These are phyloP conservation scores for Apiospora arundinis DNA, from an alignment of 2,329 filamentous ascomycete species.

Conservation along the genomic window DNA sequence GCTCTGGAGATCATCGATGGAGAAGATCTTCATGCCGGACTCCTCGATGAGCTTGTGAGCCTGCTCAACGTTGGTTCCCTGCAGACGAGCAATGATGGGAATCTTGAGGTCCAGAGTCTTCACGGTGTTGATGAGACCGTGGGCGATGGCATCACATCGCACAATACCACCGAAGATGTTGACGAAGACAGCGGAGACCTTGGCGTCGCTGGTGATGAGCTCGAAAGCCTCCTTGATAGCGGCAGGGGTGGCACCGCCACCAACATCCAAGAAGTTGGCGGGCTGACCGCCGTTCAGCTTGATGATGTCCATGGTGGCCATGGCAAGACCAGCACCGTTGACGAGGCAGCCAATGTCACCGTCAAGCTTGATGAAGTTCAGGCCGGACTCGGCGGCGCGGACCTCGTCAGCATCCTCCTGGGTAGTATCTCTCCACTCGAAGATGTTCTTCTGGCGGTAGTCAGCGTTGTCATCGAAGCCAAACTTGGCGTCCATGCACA, in stretches of 20 bases:
- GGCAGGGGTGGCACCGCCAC: conserved; percentile 93
- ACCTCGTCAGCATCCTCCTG: conserved; percentile 99
- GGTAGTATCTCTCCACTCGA: conserved; percentile 88
- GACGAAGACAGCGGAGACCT: conserved; percentile 98
- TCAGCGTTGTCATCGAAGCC: conserved; percentile 99
- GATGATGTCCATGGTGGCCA: conserved; percentile 99
- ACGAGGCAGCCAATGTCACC: conserved; percentile 99
- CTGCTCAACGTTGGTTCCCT: conserved; percentile 97
- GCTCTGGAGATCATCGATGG: conserved; percentile 95
- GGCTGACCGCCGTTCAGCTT: conserved; percentile 97
- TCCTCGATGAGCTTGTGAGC: conserved; percentile 95
- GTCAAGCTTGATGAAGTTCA: conserved; percentile 99
- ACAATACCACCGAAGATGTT: conserved; percentile 99
- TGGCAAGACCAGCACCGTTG: conserved; percentile 98
- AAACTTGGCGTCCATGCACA: conserved; percentile 99
- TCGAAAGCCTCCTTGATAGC: conserved; percentile 98
- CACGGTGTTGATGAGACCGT: conserved; percentile 93
- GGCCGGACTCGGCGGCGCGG: conserved; percentile 88
- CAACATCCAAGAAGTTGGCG: conserved; percentile 98
- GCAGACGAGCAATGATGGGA: conserved; percentile 94
- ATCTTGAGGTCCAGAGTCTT: conserved; percentile 95
- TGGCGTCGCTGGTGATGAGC: conserved; percentile 97
- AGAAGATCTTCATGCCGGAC: conserved; percentile 99
- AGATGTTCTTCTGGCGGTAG: conserved; percentile 96
- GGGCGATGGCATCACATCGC: conserved; percentile 94